Conservation (phyloP, 805 yeast species). For the Suhomyces kilbournensis region DNA sequence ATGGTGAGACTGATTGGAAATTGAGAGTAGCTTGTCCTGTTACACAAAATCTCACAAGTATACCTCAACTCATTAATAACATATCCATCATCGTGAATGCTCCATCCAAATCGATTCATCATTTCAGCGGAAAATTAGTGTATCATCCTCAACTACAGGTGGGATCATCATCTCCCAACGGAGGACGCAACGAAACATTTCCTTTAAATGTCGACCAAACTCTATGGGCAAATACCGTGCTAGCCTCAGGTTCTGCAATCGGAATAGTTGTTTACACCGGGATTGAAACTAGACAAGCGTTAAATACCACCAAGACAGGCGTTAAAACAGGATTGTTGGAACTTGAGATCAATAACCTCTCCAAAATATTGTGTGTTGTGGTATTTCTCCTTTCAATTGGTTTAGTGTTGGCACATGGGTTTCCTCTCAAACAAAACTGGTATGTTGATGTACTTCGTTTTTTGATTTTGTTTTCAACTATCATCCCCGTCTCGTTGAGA, state of each 20-base stretch:
- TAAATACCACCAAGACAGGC: conserved; percentile 85
- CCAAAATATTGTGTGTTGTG: conserved; percentile 83
- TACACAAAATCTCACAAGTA: conserved; percentile 57
- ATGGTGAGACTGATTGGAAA: conserved; percentile 99
- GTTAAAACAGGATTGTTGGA: conserved; percentile 90
- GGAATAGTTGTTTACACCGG: conserved; percentile 93
- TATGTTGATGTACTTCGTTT: conserved; percentile 88
- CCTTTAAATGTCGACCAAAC: conserved; percentile 87
- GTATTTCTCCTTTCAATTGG: conserved; percentile 76
- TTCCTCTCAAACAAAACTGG: conserved; percentile 62
- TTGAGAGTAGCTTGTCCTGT: conserved; percentile 71
- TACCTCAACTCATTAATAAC: conserved; percentile 51
- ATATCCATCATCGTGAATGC: conserved; percentile 61
- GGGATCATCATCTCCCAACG: conserved; percentile 16
- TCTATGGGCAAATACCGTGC: conserved; percentile 96
- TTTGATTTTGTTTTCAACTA: conserved; percentile 86
- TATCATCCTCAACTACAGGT: conserved; percentile 36
- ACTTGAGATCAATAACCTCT: conserved; percentile 81
- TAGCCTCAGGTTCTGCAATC: conserved; percentile 89
- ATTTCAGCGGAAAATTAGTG: conserved; percentile 71
- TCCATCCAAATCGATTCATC: conserved; percentile 82
- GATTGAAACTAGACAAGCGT: conserved; percentile 85
- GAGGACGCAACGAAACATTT: conserved; percentile 41
- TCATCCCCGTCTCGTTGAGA: conserved; percentile 92
- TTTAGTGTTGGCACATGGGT: conserved; percentile 79